These are phyloP conservation scores for Mangifera indica DNA, from an alignment of 345 rosid genomes.

Conservation along the genomic window DNA sequence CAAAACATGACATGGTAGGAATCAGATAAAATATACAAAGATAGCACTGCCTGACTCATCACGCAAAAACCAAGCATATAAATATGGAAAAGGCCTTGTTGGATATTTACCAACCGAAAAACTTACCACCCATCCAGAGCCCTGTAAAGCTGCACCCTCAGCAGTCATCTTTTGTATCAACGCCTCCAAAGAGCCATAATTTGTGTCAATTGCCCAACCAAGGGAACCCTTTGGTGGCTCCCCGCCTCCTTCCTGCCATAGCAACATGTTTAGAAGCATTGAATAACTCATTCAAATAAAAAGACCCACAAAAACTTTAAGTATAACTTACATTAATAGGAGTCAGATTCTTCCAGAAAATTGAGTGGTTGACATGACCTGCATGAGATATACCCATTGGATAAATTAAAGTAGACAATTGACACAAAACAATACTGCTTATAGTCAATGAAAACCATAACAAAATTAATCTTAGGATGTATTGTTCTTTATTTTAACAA, in stretches of 20 bases:
- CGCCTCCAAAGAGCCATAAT: slow-evolving; percentile 79
- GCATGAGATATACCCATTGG: slow-evolving; percentile 16
- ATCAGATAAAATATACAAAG: background rate
- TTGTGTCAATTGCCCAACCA: slow-evolving; percentile 70
- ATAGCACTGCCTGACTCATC: background rate
- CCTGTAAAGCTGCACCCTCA: slow-evolving; percentile 97
- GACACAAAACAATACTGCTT: background rate
- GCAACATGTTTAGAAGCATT: background rate
- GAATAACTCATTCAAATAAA: background rate
- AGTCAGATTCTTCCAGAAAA: slow-evolving; percentile 89
- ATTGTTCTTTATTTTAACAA: no score
- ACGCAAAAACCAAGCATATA: background rate
- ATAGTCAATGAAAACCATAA: background rate
- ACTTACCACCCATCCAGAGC: slow-evolving; percentile 99
- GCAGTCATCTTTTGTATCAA: slow-evolving; percentile 77
- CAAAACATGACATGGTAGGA: slow-evolving; percentile 3
- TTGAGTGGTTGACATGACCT: slow-evolving; percentile 94
- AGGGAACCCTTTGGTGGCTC: slow-evolving; percentile 78
- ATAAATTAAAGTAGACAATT: background rate
- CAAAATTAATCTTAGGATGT: no score
- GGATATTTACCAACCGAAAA: slow-evolving; percentile 3
- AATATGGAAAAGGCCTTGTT: slow-evolving; percentile 1
- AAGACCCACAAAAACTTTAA: background rate
- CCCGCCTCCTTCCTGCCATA: slow-evolving; percentile 86
- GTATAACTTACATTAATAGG: slow-evolving; percentile 55